phyloP scores from a whole-genome alignment of 129 eudicot species.

The Ambrosia artemisiifolia region DNA sequence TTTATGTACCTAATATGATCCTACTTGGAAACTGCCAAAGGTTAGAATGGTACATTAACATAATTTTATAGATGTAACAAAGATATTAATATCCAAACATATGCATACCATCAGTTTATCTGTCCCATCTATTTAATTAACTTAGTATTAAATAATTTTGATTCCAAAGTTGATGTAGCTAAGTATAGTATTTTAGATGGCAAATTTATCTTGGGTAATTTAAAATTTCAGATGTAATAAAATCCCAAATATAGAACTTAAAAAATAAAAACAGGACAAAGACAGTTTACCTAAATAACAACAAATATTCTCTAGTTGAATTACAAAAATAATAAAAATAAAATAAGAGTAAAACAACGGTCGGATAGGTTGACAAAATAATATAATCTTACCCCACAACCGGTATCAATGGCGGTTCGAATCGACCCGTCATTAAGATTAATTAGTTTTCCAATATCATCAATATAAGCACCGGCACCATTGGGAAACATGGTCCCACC shows the following conservation, averaged over 20 bases:
- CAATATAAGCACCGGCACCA: constrained; percentile 90
- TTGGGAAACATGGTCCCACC: constrained; percentile 98
- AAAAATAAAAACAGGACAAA: not conserved
- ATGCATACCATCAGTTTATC: not conserved
- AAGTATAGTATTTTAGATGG: not conserved
- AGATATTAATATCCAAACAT: not conserved
- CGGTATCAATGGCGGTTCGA: constrained; percentile 97
- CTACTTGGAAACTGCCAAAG: constrained; percentile 21
- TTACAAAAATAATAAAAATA: not conserved
- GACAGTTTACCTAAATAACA: constrained; percentile 25
- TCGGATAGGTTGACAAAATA: not conserved
- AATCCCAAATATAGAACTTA: not conserved
- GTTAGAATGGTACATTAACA: not conserved
- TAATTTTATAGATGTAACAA: not conserved
- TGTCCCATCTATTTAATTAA: not conserved
- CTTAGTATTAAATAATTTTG: not conserved
- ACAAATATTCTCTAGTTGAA: constrained; percentile 15
- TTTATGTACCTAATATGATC: constrained; percentile 21
- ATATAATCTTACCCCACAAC: constrained; percentile 78
- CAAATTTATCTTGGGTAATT: no score
- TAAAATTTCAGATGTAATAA: not conserved
- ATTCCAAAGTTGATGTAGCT: not conserved
- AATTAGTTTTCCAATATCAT: constrained; percentile 77
- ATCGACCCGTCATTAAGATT: constrained; percentile 83
- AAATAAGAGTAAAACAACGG: not conserved